Evolutionary conservation across 768 basidiomycete genomes (phyloP), one percentile per base, ranked within the genome.

Genomic region (Udeniomyces megalosporus): DNA sequence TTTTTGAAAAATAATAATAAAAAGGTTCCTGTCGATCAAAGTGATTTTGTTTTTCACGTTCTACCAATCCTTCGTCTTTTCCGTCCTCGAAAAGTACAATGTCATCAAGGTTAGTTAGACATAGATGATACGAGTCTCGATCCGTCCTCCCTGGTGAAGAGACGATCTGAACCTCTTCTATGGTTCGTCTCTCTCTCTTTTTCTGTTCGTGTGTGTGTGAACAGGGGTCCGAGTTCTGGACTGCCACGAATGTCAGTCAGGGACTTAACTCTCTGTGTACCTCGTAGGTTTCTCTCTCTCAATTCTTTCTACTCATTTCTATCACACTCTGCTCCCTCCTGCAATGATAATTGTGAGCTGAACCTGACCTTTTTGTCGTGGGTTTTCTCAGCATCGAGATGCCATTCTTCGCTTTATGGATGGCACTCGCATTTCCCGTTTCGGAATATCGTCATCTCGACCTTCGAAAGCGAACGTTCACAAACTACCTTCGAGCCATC

Each of bases 311-410:
- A n/a, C n/a, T n/a, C n/a, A n/a, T n/a, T n/a, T n/a, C n/a, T n/a
- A n/a, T n/a, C n/a, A n/a, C n/a, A n/a, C n/a, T n/a, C n/a, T n/a
- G n/a, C n/a, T n/a, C n/a, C n/a, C n/a, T n/a, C n/a, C n/a, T n/a
- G n/a, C n/a, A n/a, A n/a, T n/a, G n/a, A n/a, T n/a, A n/a, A n/a
- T n/a, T n/a, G n/a, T n/a, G n/a, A n/a, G n/a, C n/a, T n/a, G n/a
- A n/a, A n/a, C n/a, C n/a, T n/a, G n/a, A n/a, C n/a, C n/a, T n/a
- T n/a, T n/a, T n/a, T n/a, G n/a, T n/a, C n/a, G n/a, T n/a, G n/a
- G n/a, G n/a, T n/a, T n/a, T n/a, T n/a, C n/a, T n/a, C n/a, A n/a
- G 85, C 66, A 81, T 92, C 53, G 90, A 93, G 85, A 91, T 91
- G 88, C 82, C 89, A 49, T 75, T 88, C 69, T 90, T 91, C 70